phyloP scores from a whole-genome alignment of 345 rosid genomes.

The Camelina sativa region DNA sequence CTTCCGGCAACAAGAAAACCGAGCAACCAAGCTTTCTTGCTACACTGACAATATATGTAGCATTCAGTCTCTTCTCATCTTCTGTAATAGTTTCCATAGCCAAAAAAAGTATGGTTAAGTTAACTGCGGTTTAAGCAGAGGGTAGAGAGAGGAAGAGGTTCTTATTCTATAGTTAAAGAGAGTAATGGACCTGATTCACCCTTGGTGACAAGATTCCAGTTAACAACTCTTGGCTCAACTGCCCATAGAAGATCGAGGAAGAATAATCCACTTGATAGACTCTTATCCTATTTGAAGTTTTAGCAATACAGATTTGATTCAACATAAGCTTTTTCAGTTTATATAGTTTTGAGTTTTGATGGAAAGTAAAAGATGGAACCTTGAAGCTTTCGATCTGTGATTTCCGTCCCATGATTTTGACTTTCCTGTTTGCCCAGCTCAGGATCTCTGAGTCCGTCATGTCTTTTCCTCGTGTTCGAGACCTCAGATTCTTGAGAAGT shows the following conservation, averaged over 20 bases:
- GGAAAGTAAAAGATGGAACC: conserved; percentile 50
- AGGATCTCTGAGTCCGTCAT: conserved; percentile 77
- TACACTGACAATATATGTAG: conserved; percentile 96
- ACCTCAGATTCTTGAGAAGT: conserved; percentile 79
- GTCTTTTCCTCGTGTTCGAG: conserved; percentile 80
- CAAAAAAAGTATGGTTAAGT: neutral
- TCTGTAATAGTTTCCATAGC: conserved; percentile 49
- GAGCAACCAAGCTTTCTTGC: conserved; percentile 98
- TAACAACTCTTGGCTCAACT: conserved; percentile 96
- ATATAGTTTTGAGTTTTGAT: neutral
- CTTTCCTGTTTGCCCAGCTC: conserved; percentile 82
- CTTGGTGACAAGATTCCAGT: conserved; percentile 97
- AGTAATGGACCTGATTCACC: conserved; percentile 78
- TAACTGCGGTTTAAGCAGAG: neutral
- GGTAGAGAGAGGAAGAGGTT: neutral
- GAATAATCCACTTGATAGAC: conserved; percentile 77
- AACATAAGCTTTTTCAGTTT: conserved; percentile 11
- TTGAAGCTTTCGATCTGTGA: conserved; percentile 79
- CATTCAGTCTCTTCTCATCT: conserved; percentile 93
- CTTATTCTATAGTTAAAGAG: neutral
- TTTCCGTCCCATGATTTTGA: conserved; percentile 65
- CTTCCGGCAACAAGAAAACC: conserved; percentile 96
- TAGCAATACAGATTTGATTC: conserved; percentile 9
- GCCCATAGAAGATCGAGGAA: conserved; percentile 93
- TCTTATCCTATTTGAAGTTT: conserved; percentile 66